Base-by-base conservation (phyloP, 1,139 yeast species). In the Candida sp. region DNA sequence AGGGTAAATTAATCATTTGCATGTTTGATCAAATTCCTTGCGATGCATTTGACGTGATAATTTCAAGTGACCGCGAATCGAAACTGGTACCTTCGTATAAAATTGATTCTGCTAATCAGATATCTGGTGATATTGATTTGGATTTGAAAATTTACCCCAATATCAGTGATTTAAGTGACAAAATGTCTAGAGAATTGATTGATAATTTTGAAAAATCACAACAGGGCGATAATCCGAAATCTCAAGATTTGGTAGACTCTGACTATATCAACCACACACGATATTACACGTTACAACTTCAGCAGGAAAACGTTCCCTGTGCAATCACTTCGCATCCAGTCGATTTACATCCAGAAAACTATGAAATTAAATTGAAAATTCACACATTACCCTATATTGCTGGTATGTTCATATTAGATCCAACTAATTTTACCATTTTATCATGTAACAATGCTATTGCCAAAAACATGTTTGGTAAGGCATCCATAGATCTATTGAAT, bases 1-100 rank as follows among this genome's bases (percentile, higher is more conserved):
- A 82, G 52, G 83, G 84, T 2, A 81, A 79, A 42, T 66, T 87
- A 47, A 76, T 90, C 43, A 85, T 89, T 38, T 84, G 95, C 69
- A 89, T 88, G 69, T 83, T 91, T 59, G 96, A 90, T 55, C 95
- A 88, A 58, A 87, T 88, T 30, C 87, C 88, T 1, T 85, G 95
- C 60, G 95, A 87, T 61, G 84, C 87, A 4, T 77, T 87, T 48
- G 88, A 84, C 54, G 64, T 87, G 7, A 68, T 77, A 19, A 65
- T 82, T 30, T 72, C 68, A 60, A 60, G 68, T 33, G 57, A 55
- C n/a, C 53, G 51, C 19, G 61, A 51, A 2, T 40, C 44, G 1
- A 21, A 22, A 11, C 7, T 15, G 9, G 29, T 9, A 35, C 27
- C 36, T 2, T 48, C 36, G 4, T 70, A 66, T 46, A 44, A 48